Evolutionary conservation across 805 yeast species (phyloP).

Genomic region (Metschnikowia shivogae): DNA sequence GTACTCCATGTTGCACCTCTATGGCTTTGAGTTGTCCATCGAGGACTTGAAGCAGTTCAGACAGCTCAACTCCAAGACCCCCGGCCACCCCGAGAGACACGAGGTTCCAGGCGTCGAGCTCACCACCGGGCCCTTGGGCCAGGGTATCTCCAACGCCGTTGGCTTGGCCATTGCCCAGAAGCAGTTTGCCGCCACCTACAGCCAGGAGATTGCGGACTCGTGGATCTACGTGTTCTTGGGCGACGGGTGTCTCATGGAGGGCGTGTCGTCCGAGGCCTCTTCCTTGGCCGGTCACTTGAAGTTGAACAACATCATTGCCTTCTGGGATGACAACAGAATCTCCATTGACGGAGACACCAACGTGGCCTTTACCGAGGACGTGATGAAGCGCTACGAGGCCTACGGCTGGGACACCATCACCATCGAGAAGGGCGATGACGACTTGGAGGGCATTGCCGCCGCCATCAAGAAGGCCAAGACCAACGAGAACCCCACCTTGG

Average conservation of each 20-base stretch:
- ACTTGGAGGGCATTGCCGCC: slow-evolving; percentile 60
- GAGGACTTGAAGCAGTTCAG: slow-evolving; percentile 90
- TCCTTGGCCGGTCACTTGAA: slow-evolving; percentile 96
- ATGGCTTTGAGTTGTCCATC: slow-evolving; percentile 74
- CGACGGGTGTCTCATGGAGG: slow-evolving; percentile 98
- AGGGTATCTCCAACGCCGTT: slow-evolving; percentile 94
- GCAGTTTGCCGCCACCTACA: slow-evolving; percentile 87
- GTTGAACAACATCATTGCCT: slow-evolving; percentile 87
- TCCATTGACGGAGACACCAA: slow-evolving; percentile 93
- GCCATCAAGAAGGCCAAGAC: slow-evolving; percentile 82
- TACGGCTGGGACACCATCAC: slow-evolving; percentile 90
- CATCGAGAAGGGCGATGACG: slow-evolving; percentile 78
- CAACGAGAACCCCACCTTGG: slow-evolving; percentile 84
- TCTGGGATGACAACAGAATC: slow-evolving; percentile 96
- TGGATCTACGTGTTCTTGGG: slow-evolving; percentile 81
- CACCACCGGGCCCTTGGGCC: slow-evolving; percentile 98
- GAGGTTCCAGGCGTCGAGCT: slow-evolving; percentile 93
- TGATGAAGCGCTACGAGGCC: slow-evolving; percentile 74
- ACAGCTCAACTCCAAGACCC: slow-evolving; percentile 85
- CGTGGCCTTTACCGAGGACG: slow-evolving; percentile 92
- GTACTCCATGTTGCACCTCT: slow-evolving; percentile 79
- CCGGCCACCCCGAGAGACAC: slow-evolving; percentile 91
- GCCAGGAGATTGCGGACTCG: slow-evolving; percentile 82
- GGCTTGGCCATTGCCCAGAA: slow-evolving; percentile 95
- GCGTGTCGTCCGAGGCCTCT: slow-evolving; percentile 90